Percentiles rank a stretch among this genome's conserved stretches.
phyloP scores from a whole-genome alignment of 2,329 filamentous ascomycete genomes.

The Curvularia eragrostidis region DNA sequence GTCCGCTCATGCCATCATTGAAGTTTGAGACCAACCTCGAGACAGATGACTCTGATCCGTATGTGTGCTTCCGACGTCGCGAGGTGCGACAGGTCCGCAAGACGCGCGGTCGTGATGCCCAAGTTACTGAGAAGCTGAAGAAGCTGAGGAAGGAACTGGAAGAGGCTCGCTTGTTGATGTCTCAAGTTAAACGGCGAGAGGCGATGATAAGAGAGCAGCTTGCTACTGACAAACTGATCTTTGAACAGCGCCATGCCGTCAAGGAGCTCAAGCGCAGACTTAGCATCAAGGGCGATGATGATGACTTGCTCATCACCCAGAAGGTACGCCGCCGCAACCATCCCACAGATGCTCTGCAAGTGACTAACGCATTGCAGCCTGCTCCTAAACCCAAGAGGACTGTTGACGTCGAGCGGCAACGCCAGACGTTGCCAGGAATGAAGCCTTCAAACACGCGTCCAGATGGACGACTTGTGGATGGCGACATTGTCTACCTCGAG shows the following conservation, averaged over 20 bases:
- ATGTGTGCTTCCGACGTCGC: constrained; percentile 95
- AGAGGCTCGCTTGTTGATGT: constrained; percentile 80
- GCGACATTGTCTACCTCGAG: constrained; percentile 77
- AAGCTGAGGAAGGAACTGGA: constrained; percentile 90
- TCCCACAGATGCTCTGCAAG: constrained; percentile 23
- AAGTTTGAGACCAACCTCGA: constrained; percentile 96
- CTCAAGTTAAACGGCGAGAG: constrained; percentile 81
- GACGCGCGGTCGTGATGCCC: constrained; percentile 89
- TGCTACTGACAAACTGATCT: constrained; percentile 75
- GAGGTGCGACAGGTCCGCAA: constrained; percentile 95
- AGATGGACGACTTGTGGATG: constrained; percentile 73
- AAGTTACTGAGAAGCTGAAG: constrained; percentile 93
- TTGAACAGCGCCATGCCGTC: constrained; percentile 79
- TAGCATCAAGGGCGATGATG: constrained; percentile 89
- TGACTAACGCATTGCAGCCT: constrained; percentile 38
- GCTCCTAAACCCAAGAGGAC: constrained; percentile 60
- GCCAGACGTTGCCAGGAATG: constrained; percentile 70
- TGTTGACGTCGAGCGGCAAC: constrained; percentile 64
- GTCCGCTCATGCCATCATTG: constrained; percentile 75
- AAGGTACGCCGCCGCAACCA: constrained; percentile 67
- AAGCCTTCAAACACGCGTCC: constrained; percentile 60
- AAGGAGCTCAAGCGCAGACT: constrained; percentile 89
- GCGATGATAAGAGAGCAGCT: constrained; percentile 78
- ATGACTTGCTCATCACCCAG: constrained; percentile 83
- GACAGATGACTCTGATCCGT: constrained; percentile 93